A percentile compares a stretch with the other conserved stretches of the same genome.
Conservation (phyloP, 2,329 filamentous ascomycete species). For the Rhinocladiella similis region DNA sequence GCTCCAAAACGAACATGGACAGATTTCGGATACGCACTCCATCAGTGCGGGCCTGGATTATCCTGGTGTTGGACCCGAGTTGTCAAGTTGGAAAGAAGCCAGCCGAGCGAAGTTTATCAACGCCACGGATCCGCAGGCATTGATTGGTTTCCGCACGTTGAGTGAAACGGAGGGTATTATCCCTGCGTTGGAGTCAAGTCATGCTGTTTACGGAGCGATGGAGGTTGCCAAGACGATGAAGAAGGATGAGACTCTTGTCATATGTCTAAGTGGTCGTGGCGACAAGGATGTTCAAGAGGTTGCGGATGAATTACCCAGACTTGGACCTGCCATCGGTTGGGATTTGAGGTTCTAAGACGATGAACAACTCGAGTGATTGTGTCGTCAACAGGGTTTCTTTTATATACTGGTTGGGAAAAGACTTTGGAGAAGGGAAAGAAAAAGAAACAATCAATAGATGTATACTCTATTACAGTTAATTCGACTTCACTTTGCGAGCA, state of each 20-base stretch:
- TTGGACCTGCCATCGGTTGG: conserved; percentile 85
- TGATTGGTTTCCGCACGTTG: conserved; percentile 81
- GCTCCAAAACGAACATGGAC: conserved; percentile 86
- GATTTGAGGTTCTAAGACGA: conserved; percentile 55
- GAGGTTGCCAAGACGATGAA: conserved; percentile 85
- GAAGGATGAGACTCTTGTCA: conserved; percentile 86
- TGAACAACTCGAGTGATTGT: too few species aligned
- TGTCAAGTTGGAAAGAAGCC: conserved; percentile 89
- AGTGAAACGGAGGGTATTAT: conserved; percentile 94
- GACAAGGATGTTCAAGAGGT: conserved; percentile 99
- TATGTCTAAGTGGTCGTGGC: conserved; percentile 88
- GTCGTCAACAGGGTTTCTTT: too few species aligned
- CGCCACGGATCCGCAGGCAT: conserved; percentile 87
- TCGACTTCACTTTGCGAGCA: too few species aligned
- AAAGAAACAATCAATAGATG: too few species aligned
- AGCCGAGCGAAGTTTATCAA: conserved; percentile 84
- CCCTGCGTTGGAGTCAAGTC: conserved; percentile 88
- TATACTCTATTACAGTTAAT: too few species aligned
- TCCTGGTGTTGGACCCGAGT: conserved; percentile 91
- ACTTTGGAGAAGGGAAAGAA: too few species aligned
- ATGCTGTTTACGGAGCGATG: conserved; percentile 86
- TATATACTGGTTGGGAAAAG: too few species aligned
- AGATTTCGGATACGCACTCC: conserved; percentile 93
- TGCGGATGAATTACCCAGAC: conserved; percentile 83
- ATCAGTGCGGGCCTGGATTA: conserved; percentile 96